Percentiles rank a stretch among this genome's conserved stretches.
phyloP scores from a whole-genome alignment of 2,329 filamentous ascomycete species.

The Hypoxylon sp. region DNA sequence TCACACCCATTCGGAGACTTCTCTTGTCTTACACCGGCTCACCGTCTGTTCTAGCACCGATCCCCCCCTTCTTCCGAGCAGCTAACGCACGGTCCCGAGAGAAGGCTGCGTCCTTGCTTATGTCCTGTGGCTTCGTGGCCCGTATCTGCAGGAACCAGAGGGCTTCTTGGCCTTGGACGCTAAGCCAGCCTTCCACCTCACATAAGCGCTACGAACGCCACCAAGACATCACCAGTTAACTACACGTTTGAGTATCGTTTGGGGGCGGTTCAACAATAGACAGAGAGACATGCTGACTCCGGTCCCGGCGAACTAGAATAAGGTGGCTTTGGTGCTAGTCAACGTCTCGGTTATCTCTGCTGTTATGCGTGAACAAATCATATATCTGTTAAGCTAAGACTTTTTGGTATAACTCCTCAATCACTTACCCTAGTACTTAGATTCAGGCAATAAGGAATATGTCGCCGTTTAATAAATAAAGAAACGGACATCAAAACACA shows the following conservation, averaged over 20 bases:
- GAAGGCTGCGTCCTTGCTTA: constrained; percentile 1
- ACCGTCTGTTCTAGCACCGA: constrained; percentile 1
- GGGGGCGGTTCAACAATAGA: constrained; percentile 13
- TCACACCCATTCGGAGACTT: constrained; percentile 8
- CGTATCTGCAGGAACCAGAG: constrained; percentile 3
- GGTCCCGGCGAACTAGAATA: constrained; percentile 10
- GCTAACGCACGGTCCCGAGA: constrained; percentile 5
- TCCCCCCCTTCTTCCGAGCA: constrained; percentile 8
- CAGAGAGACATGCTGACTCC: constrained; percentile 10
- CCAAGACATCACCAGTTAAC: constrained; percentile 14
- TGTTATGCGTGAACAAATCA: too few relatives aligned
- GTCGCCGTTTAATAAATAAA: neutral
- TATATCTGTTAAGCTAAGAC: neutral
- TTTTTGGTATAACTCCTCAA: neutral
- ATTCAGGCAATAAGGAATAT: neutral
- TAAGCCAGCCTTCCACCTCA: constrained; percentile 6
- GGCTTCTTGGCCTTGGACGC: neutral
- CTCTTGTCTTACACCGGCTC: constrained; percentile 19
- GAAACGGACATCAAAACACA: too few relatives aligned
- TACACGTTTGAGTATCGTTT: constrained; percentile 24
- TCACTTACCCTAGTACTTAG: neutral
- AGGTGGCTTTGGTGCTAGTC: neutral
- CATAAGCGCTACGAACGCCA: constrained; percentile 14
- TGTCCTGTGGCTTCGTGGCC: constrained; percentile 4
- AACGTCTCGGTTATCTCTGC: neutral